These are phyloP conservation scores for Juglanconis juglandina DNA, from an alignment of 2,329 filamentous ascomycete genomes.

Conservation along the genomic window DNA sequence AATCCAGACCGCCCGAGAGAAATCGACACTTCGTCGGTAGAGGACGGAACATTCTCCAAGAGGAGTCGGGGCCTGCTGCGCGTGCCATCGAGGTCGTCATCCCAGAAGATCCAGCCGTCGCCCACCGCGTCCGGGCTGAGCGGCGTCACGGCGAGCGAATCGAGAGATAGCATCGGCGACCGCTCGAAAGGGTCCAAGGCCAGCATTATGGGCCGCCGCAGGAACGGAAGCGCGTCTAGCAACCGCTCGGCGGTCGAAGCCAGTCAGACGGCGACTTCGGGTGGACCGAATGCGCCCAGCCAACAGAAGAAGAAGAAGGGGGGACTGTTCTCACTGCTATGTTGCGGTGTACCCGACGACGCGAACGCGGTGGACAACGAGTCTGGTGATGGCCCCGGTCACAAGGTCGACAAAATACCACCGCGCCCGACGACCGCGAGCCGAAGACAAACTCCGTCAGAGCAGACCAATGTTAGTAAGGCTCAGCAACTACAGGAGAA, in stretches of 20 bases:
- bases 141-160: slow-evolving; percentile 56
- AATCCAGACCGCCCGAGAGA: slow-evolving; percentile 41
- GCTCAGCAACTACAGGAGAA: slow-evolving; percentile 49
- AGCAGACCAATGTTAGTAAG: slow-evolving; percentile 41
- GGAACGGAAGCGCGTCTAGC: slow-evolving; percentile 67
- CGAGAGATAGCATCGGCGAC: slow-evolving; percentile 59
- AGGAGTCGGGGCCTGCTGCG: slow-evolving; percentile 52
- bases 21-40: slow-evolving; percentile 37
- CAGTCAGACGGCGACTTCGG: slow-evolving; percentile 47
- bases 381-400: slow-evolving; percentile 50
- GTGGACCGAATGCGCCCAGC: slow-evolving; percentile 45
- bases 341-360: slow-evolving; percentile 63
- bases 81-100: slow-evolving; percentile 61
- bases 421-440: slow-evolving; percentile 53
- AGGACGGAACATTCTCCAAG: slow-evolving; percentile 42
- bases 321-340: slow-evolving; percentile 60
- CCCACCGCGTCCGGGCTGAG: slow-evolving; percentile 58
- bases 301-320: slow-evolving; percentile 54
- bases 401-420: slow-evolving; percentile 56
- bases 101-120: slow-evolving; percentile 57
- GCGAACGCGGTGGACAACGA: slow-evolving; percentile 51
- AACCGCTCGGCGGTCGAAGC: slow-evolving; percentile 56
- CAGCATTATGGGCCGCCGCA: slow-evolving; percentile 60
- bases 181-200: slow-evolving; percentile 64
- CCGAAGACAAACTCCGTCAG: slow-evolving; percentile 50